phyloP scores from a whole-genome alignment of 2,329 filamentous ascomycete genomes.

The Aspergillus sp. region DNA sequence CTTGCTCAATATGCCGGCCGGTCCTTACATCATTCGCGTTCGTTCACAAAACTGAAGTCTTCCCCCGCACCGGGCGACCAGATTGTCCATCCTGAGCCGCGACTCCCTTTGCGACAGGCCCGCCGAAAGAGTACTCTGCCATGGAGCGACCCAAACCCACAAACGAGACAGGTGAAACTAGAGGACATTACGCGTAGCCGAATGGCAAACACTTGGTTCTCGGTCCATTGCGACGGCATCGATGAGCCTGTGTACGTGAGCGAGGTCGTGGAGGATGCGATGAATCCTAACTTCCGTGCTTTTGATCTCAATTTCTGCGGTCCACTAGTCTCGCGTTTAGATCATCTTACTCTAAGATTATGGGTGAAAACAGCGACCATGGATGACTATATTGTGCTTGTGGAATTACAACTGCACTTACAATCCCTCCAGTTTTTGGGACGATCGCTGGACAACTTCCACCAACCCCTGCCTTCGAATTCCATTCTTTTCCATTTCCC shows the following conservation, averaged over 20 bases:
- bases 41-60: constrained; percentile 55
- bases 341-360: constrained; percentile 66
- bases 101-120: constrained; percentile 21
- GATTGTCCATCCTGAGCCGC: constrained; percentile 16
- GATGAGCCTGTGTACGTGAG: constrained; percentile 84
- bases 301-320: constrained; percentile 71
- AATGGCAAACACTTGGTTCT: constrained; percentile 87
- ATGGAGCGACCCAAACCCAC: constrained; percentile 61
- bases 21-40: constrained; percentile 57
- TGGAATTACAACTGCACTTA: constrained; percentile 72
- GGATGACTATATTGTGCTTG: constrained; percentile 60
- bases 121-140: constrained; percentile 61
- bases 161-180: constrained; percentile 69
- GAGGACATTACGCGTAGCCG: constrained; percentile 69
- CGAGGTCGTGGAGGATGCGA: constrained; percentile 74
- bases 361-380: constrained; percentile 66
- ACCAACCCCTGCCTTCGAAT: constrained; percentile 75
- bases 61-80: constrained; percentile 5
- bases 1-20: constrained; percentile 52
- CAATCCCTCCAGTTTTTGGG: constrained; percentile 76
- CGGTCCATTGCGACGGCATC: constrained; percentile 67
- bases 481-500: constrained; percentile 80
- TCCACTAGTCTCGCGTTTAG: constrained; percentile 63
- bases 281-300: constrained; percentile 86
- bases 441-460: constrained; percentile 61